These are phyloP conservation scores for Blastomyces gilchristii DNA, from an alignment of 2,329 filamentous ascomycete genomes.

Conservation along the genomic window DNA sequence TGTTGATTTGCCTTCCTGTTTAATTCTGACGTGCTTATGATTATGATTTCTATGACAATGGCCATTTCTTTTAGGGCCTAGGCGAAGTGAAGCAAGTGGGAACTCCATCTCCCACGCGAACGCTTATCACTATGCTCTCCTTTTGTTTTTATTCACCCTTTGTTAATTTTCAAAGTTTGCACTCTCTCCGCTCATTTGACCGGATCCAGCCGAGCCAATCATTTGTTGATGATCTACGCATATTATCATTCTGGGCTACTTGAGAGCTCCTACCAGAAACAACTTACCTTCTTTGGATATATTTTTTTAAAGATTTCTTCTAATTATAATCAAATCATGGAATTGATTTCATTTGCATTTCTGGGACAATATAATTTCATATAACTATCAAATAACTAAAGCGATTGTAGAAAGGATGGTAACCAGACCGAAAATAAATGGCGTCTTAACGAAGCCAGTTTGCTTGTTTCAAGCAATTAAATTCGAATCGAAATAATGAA, in stretches of 20 bases:
- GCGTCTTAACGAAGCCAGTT: no score
- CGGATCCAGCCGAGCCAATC: background rate
- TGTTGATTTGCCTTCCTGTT: background rate
- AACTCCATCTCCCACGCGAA: background rate
- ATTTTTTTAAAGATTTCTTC: background rate
- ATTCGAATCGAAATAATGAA: background rate
- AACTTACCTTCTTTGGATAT: conserved; percentile 5
- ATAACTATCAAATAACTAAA: background rate
- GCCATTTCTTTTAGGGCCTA: background rate
- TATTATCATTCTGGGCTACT: background rate
- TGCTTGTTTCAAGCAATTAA: background rate
- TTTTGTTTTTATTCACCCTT: no score
- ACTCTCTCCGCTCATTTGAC: background rate
- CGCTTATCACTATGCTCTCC: background rate
- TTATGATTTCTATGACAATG: background rate
- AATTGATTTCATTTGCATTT: background rate
- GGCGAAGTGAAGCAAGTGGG: background rate
- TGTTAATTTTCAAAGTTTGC: no score
- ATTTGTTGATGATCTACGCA: background rate
- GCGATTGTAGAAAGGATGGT: background rate
- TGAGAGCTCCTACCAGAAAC: background rate
- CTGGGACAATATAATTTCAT: background rate
- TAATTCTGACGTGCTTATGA: background rate
- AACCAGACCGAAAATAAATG: background rate
- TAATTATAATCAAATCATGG: conserved; percentile 4